Evolutionary conservation across 257 asterid species (phyloP), one percentile per base, ranked within the genome.

Genomic region (Salvia rosmarinus): DNA sequence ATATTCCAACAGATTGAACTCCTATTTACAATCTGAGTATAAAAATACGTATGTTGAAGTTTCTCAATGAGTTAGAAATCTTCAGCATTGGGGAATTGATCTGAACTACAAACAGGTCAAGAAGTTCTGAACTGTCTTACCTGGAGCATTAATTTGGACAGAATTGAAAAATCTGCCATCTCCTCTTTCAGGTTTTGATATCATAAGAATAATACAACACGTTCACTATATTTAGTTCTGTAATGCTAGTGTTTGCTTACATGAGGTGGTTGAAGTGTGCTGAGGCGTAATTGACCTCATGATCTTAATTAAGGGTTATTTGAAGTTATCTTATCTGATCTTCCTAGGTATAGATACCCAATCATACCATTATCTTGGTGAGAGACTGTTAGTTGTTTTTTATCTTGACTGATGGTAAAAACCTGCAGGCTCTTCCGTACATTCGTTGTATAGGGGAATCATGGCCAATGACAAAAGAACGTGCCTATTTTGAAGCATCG

Each of bases 381-480:
- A 34, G 71, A 55, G 64, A 59, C 12, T 63, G 42, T 54, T 47
- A 6, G 7, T 32, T 43, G 1, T 39, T 2, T 35, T 74, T 60
- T 57, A 40, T 42, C 2, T 64, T 4, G 61, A 80, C 40, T 50
- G 75, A 28, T 58, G 50, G 44, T 43, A 42, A 51, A 68, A 73
- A 23, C 74, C 52, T 73, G 82, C 87, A 95, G 99, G 99, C 99
- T 58, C 81, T 91, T 68, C 99, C 99, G 1, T 95, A 91, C 70
- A 74, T 95, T 79, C 96, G 99, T 68, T 82, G 85, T 46, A 88
- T 95, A 1, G 99, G 99, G 42, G 99, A 95, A 68, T 89, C 97
- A n/a, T 91, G 98, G 98, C 98, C 98, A 17, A 86, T 95, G 99
- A 39, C 96, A 2, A 95, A 95, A 69, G 99, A 95, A 47, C 97